phyloP scores from a whole-genome alignment of 179 eudicot genomes.

The Vitellaria paradoxa region DNA sequence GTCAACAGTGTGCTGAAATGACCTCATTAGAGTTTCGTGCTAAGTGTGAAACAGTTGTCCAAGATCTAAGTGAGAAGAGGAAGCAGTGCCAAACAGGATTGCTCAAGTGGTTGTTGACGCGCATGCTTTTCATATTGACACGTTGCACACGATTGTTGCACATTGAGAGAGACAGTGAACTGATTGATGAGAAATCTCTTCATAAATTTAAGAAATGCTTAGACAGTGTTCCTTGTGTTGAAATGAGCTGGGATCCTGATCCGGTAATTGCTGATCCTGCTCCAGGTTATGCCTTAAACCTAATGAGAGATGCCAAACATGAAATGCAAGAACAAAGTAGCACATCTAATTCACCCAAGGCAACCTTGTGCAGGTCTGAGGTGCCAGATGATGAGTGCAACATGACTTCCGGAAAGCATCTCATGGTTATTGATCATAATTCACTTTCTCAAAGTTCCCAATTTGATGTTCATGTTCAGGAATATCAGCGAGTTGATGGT shows the following conservation, averaged over 20 bases:
- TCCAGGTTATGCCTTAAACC: conserved; percentile 15
- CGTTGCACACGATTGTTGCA: conserved; percentile 67
- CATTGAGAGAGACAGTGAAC: conserved; percentile 55
- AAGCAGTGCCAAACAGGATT: conserved; percentile 42
- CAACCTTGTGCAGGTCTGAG: conserved; percentile 18
- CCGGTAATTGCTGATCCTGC: conserved; percentile 28
- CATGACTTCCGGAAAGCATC: conserved; percentile 14
- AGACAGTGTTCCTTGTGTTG: conserved; percentile 54
- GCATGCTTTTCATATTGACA: conserved; percentile 64
- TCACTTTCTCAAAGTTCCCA: conserved; percentile 8
- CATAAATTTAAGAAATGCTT: conserved; percentile 46
- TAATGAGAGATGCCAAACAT: conserved; percentile 17
- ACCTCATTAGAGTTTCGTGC: conserved; percentile 40
- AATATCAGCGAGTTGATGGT: conserved; percentile 19
- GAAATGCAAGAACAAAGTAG: conserved; percentile 20
- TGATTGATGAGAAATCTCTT: conserved; percentile 43
- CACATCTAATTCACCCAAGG: neutral
- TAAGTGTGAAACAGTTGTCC: conserved; percentile 59
- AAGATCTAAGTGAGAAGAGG: conserved; percentile 54
- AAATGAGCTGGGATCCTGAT: conserved; percentile 48
- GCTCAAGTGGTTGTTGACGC: conserved; percentile 54
- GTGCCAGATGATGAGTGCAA: conserved; percentile 9
- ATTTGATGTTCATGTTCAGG: conserved; percentile 17
- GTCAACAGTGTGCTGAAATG: conserved; percentile 45
- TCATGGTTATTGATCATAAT: conserved; percentile 19